A percentile compares a stretch with the other conserved stretches of the same genome.
These are phyloP conservation scores for Spirogloea muscicola DNA, from an alignment of 139 green algal species.

Conservation along the genomic window DNA sequence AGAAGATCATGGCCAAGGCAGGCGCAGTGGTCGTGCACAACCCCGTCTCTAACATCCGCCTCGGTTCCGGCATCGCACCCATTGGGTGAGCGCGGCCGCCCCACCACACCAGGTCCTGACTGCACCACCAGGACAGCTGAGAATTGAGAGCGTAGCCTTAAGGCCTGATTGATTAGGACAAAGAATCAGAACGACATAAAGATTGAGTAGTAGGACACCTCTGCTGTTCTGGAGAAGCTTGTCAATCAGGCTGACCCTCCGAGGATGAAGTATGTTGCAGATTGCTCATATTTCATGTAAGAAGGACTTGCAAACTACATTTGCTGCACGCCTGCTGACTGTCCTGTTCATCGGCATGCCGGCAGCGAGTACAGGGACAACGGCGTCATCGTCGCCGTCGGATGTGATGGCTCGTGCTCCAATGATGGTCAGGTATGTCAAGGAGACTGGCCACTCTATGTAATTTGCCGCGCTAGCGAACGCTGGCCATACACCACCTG, in stretches of 20 bases:
- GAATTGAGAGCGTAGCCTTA: too few species aligned
- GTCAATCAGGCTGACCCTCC: too few species aligned
- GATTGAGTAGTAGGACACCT: too few species aligned
- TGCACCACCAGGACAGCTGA: too few species aligned
- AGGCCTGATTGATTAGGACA: too few species aligned
- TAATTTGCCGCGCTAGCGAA: too few species aligned
- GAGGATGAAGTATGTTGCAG: too few species aligned
- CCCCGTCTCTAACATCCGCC: conserved; percentile 35
- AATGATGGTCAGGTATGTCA: conserved; percentile 41
- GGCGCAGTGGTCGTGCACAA: conserved; percentile 41
- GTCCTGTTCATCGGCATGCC: not conserved
- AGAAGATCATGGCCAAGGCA: conserved; percentile 28
- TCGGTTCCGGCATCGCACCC: conserved; percentile 36
- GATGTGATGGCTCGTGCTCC: conserved; percentile 37
- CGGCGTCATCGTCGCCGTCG: conserved; percentile 37
- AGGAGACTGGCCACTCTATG: too few species aligned
- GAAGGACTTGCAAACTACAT: not conserved
- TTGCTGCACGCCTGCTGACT: not conserved
- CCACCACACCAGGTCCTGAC: too few species aligned
- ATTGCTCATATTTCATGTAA: not conserved
- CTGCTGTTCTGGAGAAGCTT: too few species aligned
- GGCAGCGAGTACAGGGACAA: conserved; percentile 13
- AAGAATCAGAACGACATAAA: too few species aligned
- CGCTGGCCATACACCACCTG: too few species aligned
- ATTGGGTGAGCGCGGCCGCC: not conserved